Evolutionary conservation across 306 rosid species (phyloP), one percentile per base, ranked within the genome.

Genomic region (Sphenostylis stenocarpa): DNA sequence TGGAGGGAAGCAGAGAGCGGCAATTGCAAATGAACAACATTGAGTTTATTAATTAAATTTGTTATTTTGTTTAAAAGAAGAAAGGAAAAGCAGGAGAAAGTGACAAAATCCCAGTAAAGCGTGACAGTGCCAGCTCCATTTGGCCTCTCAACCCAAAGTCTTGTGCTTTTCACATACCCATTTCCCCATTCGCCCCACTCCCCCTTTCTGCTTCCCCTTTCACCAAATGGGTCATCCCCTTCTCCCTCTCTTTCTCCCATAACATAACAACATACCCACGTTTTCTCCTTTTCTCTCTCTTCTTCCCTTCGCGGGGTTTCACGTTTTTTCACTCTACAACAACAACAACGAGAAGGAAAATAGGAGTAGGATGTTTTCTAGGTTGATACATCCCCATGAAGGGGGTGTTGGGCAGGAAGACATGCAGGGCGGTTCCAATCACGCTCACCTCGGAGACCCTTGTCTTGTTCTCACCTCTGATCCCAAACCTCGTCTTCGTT

Each of bases 401-500:
- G 85, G 80, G 26, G 45, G 28, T 19, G 44, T 58, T 17, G 77
- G 71, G 1, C 80, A 76, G 28, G 87, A 85, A 76, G 97, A 91
- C 44, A 67, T 89, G 53, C 93, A 83, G 15, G 82, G 21, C 53
- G 75, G 72, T 78, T 72, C 69, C 3, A 58, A 33, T 20, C 84
- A 62, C 33, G 26, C 23, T n/a, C 73, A 43, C 79, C 79, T 68
- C 39, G 92, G 88, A 1, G 98, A 95, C 76, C 95, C 96, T 2
- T 95, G 97, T 62, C 93, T 95, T 62, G 99, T 95, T 36, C 80
- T 95, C 64, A 92, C 99, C 44, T 89, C 98, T 63, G 97, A 93
- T 84, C 98, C 98, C 6, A 93, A 95, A 79, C 99, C 99, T 69
- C 97, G 99, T 19, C 99, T 95, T 84, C 97, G 99, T 3, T 95